Conservation (phyloP, 176 grass and related monocot species). For the Chloris gayana region DNA sequence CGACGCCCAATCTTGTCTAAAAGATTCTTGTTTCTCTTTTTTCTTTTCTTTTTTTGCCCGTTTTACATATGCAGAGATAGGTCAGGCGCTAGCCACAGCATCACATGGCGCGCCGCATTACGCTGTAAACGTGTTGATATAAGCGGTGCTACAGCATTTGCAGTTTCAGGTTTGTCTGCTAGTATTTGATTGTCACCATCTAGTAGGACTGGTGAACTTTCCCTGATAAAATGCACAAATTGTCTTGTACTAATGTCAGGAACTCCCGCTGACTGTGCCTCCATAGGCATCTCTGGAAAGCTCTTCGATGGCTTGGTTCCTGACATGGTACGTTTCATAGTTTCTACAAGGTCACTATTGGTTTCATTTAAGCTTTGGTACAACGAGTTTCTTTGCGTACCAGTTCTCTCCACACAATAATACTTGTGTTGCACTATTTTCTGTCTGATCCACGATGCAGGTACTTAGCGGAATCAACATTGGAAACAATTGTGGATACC, state of each 20-base stretch:
- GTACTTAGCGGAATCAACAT: conserved; percentile 94
- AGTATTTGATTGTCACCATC: conserved; percentile 21
- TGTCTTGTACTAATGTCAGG: conserved; percentile 56
- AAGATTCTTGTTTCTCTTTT: neutral
- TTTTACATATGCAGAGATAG: conserved; percentile 63
- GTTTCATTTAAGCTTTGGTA: conserved; percentile 19
- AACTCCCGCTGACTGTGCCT: conserved; percentile 90
- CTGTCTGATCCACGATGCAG: conserved; percentile 58
- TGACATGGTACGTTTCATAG: conserved; percentile 67
- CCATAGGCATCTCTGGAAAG: conserved; percentile 92
- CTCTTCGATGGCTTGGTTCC: conserved; percentile 86
- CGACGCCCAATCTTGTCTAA: neutral
- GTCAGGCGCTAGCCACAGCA: conserved; percentile 84
- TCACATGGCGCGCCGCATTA: conserved; percentile 75
- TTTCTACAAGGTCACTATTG: conserved; percentile 9
- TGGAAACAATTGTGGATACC: conserved; percentile 85
- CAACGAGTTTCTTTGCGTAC: neutral
- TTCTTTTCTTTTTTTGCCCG: neutral
- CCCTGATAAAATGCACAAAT: neutral
- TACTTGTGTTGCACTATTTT: neutral
- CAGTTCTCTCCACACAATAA: conserved; percentile 11
- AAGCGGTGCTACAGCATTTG: conserved; percentile 79
- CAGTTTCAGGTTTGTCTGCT: conserved; percentile 77
- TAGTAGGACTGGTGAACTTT: neutral
- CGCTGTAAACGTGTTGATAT: conserved; percentile 71